Base-by-base conservation (phyloP, 179 eudicot genomes). In the Beta lomatogona region DNA sequence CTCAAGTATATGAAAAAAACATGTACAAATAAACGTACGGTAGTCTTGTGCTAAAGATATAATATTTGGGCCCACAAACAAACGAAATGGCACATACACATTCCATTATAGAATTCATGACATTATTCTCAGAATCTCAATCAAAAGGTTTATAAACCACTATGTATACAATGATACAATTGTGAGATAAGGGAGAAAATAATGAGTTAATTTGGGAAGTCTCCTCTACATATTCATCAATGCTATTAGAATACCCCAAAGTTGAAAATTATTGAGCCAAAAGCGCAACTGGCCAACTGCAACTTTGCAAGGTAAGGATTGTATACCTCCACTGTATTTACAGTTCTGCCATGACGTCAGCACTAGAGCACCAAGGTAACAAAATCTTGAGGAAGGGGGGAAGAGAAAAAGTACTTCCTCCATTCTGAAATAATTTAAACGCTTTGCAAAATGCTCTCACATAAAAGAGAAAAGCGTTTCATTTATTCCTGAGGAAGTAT, bases 281-380 rank as follows among this genome's bases (percentile, higher is more conserved):
- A 36, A 36, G 41, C 41, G 41, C 45, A 60, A 63, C n/a, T n/a
- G n/a, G n/a, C n/a, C n/a, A n/a, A n/a, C 78, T 50, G 74, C 79
- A 75, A 69, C 80, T 70, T 78, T 66, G 87, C 84, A 80, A 79
- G 79, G 84, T 81, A 85, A 75, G 77, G 76, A 81, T 82, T 88
- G 83, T 85, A 88, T 80, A 82, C 82, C 78, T 85, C 78, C 89
- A 74, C 77, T 58, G 76, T 87, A 89, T 86, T 86, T 91, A 88
- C 91, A 91, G 83, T 79, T 84, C 85, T 84, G 87, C 85, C 65
- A 82, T 79, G 73, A 64, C 8, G 77, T 78, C 82, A 80, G 79
- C 81, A 77, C 77, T 55, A 59, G 81, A 79, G 76, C 81, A 82
- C 82, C 73, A 79, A 82, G 67, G 53, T 60, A 78, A 75, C 78